Conservation (phyloP, 305 asterid genomes). For the Nicotiana rustica region DNA sequence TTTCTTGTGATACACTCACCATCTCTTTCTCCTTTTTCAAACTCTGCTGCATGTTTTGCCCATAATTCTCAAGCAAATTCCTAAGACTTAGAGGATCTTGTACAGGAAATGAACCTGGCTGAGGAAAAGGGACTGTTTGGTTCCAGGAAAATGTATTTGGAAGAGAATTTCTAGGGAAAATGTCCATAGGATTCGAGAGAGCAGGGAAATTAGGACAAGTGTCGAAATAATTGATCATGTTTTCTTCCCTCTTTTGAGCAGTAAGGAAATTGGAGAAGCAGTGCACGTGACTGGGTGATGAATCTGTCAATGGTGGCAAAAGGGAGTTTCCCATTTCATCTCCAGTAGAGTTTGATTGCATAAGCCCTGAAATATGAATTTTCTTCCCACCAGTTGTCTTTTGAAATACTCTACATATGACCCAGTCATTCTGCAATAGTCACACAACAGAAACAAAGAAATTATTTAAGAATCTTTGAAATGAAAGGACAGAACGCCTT, state of each 20-base stretch:
- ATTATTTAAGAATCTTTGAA: background rate
- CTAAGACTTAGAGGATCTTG: conserved; percentile 57
- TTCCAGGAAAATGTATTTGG: conserved; percentile 51
- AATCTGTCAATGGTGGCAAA: conserved; percentile 70
- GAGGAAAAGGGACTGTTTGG: conserved; percentile 47
- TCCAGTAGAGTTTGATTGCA: conserved; percentile 44
- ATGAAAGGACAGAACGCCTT: background rate
- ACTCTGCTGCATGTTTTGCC: conserved; percentile 48
- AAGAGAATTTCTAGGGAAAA: conserved; percentile 40
- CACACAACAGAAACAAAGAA: background rate
- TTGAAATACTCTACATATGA: conserved; percentile 86
- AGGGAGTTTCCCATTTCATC: conserved; percentile 40
- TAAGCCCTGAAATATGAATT: conserved; percentile 68
- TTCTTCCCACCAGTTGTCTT: conserved; percentile 82
- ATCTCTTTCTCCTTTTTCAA: conserved; percentile 53
- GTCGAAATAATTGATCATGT: conserved; percentile 35
- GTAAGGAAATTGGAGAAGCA: conserved; percentile 66
- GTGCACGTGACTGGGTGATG: conserved; percentile 67
- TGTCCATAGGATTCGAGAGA: conserved; percentile 46
- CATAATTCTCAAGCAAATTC: conserved; percentile 52
- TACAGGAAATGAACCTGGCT: conserved; percentile 40
- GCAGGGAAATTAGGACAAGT: conserved; percentile 38
- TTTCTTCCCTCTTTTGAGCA: conserved; percentile 43
- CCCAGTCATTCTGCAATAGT: conserved; percentile 80
- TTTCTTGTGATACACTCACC: conserved; percentile 59